Conservation (phyloP, 257 asterid genomes). For the Lycium barbarum region DNA sequence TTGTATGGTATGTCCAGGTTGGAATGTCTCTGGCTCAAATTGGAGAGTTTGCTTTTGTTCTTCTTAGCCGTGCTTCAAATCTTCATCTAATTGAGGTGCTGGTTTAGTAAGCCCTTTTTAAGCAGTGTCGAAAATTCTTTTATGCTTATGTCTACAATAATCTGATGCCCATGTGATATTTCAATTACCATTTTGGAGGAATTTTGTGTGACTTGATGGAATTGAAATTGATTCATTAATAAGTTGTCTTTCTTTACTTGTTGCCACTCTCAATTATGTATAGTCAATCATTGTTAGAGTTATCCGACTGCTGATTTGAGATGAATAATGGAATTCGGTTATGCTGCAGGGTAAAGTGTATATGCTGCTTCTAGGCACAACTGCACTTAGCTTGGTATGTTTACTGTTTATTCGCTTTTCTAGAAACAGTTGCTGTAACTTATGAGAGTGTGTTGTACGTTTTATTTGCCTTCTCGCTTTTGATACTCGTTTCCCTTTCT, state of each 20-base stretch:
- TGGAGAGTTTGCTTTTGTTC: conserved; percentile 91
- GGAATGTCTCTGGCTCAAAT: conserved; percentile 93
- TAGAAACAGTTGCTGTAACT: conserved; percentile 13
- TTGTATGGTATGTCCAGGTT: conserved; percentile 53
- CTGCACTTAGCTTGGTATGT: conserved; percentile 85
- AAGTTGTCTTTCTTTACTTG: not conserved
- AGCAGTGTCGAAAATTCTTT: not conserved
- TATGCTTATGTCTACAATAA: not conserved
- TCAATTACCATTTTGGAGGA: not conserved
- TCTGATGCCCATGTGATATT: not conserved
- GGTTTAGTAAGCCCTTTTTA: not conserved
- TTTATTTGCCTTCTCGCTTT: not conserved
- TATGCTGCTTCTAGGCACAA: conserved; percentile 82
- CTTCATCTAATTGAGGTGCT: conserved; percentile 78
- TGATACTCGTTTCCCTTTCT: not conserved
- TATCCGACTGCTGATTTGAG: conserved; percentile 11
- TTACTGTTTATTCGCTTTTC: conserved; percentile 15
- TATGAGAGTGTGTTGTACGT: not conserved
- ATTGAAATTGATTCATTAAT: not conserved
- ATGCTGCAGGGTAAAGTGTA: conserved; percentile 71
- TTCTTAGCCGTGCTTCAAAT: conserved; percentile 86
- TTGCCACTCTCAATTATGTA: conserved; percentile 5
- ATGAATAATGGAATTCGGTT: conserved; percentile 18
- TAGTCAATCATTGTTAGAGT: conserved; percentile 20
- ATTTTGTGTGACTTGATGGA: not conserved